Conservation (phyloP, 2,329 filamentous ascomycete species). For the Colletotrichum navitas region DNA sequence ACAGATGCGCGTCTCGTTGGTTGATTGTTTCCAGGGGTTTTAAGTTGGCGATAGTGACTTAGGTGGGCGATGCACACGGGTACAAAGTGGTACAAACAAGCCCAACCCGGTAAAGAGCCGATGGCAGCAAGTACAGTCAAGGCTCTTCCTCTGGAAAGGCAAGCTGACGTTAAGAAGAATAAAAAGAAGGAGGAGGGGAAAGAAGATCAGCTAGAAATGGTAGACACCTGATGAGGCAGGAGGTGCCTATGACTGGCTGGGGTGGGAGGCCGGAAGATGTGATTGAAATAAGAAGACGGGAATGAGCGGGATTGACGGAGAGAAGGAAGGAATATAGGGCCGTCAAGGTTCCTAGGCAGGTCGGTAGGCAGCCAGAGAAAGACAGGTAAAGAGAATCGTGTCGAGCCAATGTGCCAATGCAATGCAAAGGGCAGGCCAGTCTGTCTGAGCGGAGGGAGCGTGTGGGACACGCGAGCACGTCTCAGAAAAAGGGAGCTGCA, state of each 20-base stretch:
- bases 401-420: constrained; percentile 16
- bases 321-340: neutral
- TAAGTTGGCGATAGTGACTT: neutral
- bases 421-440: constrained; percentile 16
- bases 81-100: neutral
- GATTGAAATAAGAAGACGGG: neutral
- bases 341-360: neutral
- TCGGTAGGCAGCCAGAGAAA: neutral
- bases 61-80: neutral
- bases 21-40: neutral
- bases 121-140: neutral
- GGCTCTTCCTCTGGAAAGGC: constrained; percentile 25
- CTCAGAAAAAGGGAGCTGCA: neutral
- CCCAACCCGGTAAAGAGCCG: neutral
- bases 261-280: neutral
- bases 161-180: neutral
- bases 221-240: neutral
- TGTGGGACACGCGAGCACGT: neutral
- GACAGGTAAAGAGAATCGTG: neutral
- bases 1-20: constrained; percentile 17
- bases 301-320: neutral
- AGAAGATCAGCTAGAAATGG: neutral
- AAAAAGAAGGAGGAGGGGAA: too few species aligned
- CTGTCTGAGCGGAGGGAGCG: constrained; percentile 36
- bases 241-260: neutral